Conservation (phyloP, 305 asterid species). For the Rubia tinctorum region DNA sequence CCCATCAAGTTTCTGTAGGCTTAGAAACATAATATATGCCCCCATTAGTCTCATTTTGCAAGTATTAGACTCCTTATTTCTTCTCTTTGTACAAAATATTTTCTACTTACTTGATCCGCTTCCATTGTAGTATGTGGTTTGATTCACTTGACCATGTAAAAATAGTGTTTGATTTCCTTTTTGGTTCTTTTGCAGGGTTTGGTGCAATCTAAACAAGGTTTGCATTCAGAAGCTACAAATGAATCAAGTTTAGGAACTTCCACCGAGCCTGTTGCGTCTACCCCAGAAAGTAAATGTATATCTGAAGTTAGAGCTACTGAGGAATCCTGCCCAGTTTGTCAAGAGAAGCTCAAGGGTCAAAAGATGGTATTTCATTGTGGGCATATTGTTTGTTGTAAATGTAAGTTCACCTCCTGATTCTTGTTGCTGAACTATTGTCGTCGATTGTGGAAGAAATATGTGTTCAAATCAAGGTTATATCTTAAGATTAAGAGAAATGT, state of each 20-base stretch:
- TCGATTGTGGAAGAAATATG: not conserved
- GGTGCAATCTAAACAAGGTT: slow-evolving; percentile 58
- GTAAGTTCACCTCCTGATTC: slow-evolving; percentile 41
- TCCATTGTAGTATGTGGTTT: too few relatives aligned
- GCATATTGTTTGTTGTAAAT: slow-evolving; percentile 88
- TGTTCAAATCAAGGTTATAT: not conserved
- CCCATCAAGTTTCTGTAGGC: too few relatives aligned
- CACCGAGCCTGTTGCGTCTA: slow-evolving; percentile 19
- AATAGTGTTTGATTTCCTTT: not conserved
- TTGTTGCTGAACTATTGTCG: not conserved
- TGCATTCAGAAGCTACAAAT: slow-evolving; percentile 35
- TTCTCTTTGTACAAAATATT: not conserved
- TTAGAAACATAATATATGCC: too few relatives aligned
- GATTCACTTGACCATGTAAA: too few relatives aligned
- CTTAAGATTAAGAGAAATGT: not conserved
- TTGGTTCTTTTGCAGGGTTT: slow-evolving; percentile 60
- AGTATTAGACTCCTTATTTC: not conserved
- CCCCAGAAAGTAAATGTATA: slow-evolving; percentile 29
- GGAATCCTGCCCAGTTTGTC: slow-evolving; percentile 90
- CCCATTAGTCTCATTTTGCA: not conserved
- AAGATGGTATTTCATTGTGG: slow-evolving; percentile 99
- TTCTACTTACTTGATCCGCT: not conserved
- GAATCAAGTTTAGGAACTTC: slow-evolving; percentile 36
- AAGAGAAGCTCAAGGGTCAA: slow-evolving; percentile 78
- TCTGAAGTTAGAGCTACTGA: slow-evolving; percentile 30